These are phyloP conservation scores for Ilex aquifolium DNA, from an alignment of 257 asterid species.

Conservation along the genomic window DNA sequence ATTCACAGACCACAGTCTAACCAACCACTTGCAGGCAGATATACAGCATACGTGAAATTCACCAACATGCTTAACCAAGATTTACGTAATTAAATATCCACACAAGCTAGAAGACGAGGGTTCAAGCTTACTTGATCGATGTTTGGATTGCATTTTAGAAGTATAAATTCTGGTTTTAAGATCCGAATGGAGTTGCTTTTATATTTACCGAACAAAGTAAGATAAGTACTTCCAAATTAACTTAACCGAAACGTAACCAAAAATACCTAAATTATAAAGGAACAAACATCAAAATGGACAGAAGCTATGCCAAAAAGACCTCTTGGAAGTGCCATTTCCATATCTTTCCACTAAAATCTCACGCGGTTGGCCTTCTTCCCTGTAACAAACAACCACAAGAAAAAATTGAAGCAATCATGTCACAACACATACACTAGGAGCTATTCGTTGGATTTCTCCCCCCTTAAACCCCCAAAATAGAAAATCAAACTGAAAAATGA, in stretches of 20 bases:
- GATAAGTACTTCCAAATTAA: background rate
- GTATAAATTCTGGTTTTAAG: too few relatives aligned
- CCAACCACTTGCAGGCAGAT: background rate
- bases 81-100: too few relatives aligned
- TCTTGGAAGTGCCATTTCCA: slow-evolving; percentile 72
- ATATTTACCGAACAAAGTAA: background rate
- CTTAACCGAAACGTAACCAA: background rate
- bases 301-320: slow-evolving; percentile 27
- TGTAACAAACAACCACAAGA: slow-evolving; percentile 12
- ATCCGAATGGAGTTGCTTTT: background rate
- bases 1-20: background rate
- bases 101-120: too few relatives aligned
- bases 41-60: background rate
- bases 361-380: slow-evolving; percentile 36
- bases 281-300: background rate
- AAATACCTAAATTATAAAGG: background rate
- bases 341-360: slow-evolving; percentile 67
- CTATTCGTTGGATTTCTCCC: too few relatives aligned
- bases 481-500: background rate
- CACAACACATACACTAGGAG: too few relatives aligned
- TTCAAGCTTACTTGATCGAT: too few relatives aligned
- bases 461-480: too few relatives aligned
- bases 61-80: background rate
- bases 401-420: too few relatives aligned
- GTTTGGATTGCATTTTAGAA: too few relatives aligned